A percentile compares a stretch with the other conserved stretches of the same genome.
Evolutionary conservation across 2,329 filamentous ascomycete species (phyloP).

Genomic region (Diaporthe sp.): DNA sequence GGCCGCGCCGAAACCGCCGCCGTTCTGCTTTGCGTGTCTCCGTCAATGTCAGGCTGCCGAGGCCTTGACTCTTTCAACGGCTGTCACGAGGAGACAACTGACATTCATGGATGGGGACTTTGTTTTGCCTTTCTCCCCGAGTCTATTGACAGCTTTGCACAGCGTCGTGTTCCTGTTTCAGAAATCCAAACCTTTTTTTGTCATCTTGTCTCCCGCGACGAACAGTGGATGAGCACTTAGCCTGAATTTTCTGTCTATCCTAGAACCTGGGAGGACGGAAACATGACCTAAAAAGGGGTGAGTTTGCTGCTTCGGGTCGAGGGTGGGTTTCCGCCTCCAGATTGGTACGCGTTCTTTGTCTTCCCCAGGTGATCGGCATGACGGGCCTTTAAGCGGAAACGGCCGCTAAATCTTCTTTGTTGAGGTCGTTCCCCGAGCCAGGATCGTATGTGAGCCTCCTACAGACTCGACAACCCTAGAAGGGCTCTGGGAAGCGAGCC

Average conservation of each 20-base stretch:
- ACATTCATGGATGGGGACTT: background rate
- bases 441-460: background rate
- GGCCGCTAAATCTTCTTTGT: conserved; percentile 27
- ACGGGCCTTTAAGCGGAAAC: conserved; percentile 21
- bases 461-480: background rate
- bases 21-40: conserved; percentile 16
- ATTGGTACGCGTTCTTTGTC: conserved; percentile 21
- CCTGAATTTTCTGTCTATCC: conserved; percentile 6
- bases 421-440: conserved; percentile 15
- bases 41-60: background rate
- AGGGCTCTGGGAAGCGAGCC: background rate
- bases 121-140: conserved; percentile 9
- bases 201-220: background rate
- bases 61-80: conserved; percentile 15
- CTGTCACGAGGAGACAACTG: conserved; percentile 19
- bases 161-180: conserved; percentile 25
- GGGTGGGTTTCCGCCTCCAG: conserved; percentile 12
- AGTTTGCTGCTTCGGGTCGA: conserved; percentile 26
- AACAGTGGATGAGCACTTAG: conserved; percentile 4
- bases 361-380: conserved; percentile 27
- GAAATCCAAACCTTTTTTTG: background rate
- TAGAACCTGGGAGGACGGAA: conserved; percentile 18
- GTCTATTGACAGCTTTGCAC: conserved; percentile 15
- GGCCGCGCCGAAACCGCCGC: conserved; percentile 28
- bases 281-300: conserved; percentile 27